A percentile compares a stretch with the other conserved stretches of the same genome.
These are phyloP conservation scores for Oenanthe sinensis DNA, from an alignment of 129 eudicot genomes.

Conservation along the genomic window DNA sequence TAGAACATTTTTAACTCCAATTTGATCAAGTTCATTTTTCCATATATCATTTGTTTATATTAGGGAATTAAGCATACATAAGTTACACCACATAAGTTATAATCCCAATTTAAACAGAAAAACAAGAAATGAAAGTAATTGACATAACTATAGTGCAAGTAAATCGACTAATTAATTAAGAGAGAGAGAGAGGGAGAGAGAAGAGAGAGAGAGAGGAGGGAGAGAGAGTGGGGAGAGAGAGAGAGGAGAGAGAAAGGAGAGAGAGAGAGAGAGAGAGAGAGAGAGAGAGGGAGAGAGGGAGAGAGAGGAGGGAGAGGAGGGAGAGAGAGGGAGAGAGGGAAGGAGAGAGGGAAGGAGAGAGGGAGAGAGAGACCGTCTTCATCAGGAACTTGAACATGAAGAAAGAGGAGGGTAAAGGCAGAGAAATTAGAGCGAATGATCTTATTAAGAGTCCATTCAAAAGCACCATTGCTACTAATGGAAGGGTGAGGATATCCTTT, in stretches of 20 bases:
- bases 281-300: background rate
- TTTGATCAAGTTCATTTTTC: background rate
- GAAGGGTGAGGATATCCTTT: slow-evolving; percentile 92
- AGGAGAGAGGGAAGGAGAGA: too few relatives aligned
- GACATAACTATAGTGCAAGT: background rate
- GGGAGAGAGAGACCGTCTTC: slow-evolving; percentile 59
- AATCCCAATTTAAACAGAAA: background rate
- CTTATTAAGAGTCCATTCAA: slow-evolving; percentile 79
- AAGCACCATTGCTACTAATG: slow-evolving; percentile 80
- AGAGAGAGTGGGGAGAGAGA: too few relatives aligned
- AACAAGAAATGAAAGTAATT: background rate
- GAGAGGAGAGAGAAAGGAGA: too few relatives aligned
- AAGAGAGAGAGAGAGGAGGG: background rate
- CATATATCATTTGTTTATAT: background rate
- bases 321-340: too few relatives aligned
- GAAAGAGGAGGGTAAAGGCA: slow-evolving; percentile 72
- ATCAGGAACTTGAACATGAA: slow-evolving; percentile 90
- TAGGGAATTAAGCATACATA: background rate
- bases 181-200: background rate
- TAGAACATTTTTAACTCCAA: too few relatives aligned
- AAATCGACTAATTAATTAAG: background rate
- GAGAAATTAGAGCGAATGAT: slow-evolving; percentile 69
- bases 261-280: too few relatives aligned
- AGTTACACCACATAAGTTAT: too few relatives aligned
- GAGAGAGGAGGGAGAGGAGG: background rate